A percentile compares a stretch with the other conserved stretches of the same genome.
These are phyloP conservation scores for Crassisporium funariophilum DNA, from an alignment of 768 basidiomycete species.

Conservation along the genomic window DNA sequence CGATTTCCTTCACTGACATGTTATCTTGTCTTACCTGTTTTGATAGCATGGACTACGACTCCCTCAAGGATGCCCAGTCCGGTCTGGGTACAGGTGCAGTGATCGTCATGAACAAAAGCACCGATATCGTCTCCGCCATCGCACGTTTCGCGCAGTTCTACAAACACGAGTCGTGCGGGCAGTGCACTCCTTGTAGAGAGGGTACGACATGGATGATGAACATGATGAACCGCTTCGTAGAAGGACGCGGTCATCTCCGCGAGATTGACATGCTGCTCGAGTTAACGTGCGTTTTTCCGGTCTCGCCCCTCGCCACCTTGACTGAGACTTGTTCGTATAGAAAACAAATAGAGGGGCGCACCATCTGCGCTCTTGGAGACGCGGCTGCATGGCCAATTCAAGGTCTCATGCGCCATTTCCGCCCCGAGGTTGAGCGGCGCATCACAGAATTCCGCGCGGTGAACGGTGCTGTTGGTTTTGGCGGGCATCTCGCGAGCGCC, in stretches of 20 bases:
- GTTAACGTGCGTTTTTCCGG: constrained; percentile 63
- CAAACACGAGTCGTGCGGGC: constrained; percentile 98
- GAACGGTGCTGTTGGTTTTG: constrained; percentile 86
- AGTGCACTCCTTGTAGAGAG: constrained; percentile 93
- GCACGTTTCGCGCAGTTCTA: constrained; percentile 96
- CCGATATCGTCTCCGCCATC: constrained; percentile 92
- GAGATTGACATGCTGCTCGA: constrained; percentile 99
- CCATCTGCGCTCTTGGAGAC: constrained; percentile 95
- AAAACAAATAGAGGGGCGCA: constrained; percentile 96
- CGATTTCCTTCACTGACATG: not conserved
- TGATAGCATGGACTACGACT: constrained; percentile 96
- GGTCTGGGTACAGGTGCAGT: constrained; percentile 98
- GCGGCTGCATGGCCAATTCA: constrained; percentile 99
- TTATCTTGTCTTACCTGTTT: constrained; percentile 6
- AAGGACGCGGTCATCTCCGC: constrained; percentile 85
- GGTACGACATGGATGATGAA: constrained; percentile 99
- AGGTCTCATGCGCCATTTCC: constrained; percentile 96
- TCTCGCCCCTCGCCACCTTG: not conserved
- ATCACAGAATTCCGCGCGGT: constrained; percentile 74
- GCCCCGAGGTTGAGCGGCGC: constrained; percentile 90
- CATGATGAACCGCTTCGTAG: constrained; percentile 98
- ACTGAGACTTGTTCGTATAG: constrained; percentile 37
- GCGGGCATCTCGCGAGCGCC: constrained; percentile 72
- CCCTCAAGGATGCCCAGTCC: constrained; percentile 93
- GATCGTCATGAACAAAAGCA: constrained; percentile 98